These are phyloP conservation scores for Davidsoniella australis DNA, from an alignment of 2,329 filamentous ascomycete genomes.

Conservation along the genomic window DNA sequence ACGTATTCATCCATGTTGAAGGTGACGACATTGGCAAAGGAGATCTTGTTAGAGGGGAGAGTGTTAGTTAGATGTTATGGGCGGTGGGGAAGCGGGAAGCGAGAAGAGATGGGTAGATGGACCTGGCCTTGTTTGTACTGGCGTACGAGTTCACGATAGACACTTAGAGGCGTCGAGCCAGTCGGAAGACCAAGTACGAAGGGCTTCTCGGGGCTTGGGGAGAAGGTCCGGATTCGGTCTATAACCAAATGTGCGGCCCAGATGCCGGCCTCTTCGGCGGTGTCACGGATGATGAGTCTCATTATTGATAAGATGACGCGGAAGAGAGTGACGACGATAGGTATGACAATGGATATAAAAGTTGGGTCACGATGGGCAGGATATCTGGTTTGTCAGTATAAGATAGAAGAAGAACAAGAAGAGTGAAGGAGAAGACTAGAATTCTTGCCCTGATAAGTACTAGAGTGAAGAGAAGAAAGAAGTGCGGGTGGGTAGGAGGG, in stretches of 20 bases:
- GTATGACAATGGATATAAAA: background rate
- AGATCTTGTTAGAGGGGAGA: slow-evolving; percentile 35
- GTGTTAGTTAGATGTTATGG: slow-evolving; percentile 5
- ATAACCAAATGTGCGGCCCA: slow-evolving; percentile 74
- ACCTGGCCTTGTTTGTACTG: slow-evolving; percentile 49
- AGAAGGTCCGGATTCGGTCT: slow-evolving; percentile 63
- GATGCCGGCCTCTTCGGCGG: slow-evolving; percentile 47
- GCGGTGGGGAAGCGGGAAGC: background rate
- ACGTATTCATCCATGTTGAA: slow-evolving; percentile 95
- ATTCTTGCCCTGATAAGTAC: no score
- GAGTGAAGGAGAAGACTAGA: no score
- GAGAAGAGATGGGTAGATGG: slow-evolving; percentile 15
- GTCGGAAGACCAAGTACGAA: slow-evolving; percentile 76
- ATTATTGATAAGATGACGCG: slow-evolving; percentile 27
- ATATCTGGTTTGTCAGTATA: no score
- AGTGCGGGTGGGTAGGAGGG: no score
- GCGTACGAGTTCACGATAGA: slow-evolving; percentile 61
- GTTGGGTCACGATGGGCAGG: no score
- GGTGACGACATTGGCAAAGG: slow-evolving; percentile 75
- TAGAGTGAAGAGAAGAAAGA: no score
- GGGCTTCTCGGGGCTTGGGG: slow-evolving; percentile 52
- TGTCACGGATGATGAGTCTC: slow-evolving; percentile 70
- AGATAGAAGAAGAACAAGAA: no score
- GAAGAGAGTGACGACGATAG: slow-evolving; percentile 5
- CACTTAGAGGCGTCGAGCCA: slow-evolving; percentile 60